Evolutionary conservation across 2,329 filamentous ascomycete genomes (phyloP).

Genomic region (Alternaria sp.): DNA sequence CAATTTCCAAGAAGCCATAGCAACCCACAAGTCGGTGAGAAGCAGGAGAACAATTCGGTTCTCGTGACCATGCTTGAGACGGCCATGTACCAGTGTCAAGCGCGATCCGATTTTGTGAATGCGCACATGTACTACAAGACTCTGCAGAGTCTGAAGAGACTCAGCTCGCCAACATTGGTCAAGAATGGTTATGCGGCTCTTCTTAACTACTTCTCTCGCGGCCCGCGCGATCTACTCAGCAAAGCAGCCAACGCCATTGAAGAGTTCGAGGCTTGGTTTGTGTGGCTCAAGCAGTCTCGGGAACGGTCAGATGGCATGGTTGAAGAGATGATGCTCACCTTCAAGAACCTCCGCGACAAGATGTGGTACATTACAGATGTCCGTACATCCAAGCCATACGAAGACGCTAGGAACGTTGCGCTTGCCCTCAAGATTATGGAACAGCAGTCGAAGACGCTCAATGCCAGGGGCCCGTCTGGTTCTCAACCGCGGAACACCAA

Average conservation of each 20-base stretch:
- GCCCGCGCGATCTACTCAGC: slow-evolving; percentile 73
- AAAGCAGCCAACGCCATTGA: slow-evolving; percentile 76
- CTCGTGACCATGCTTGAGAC: slow-evolving; percentile 78
- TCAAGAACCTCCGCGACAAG: slow-evolving; percentile 85
- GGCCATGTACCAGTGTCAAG: slow-evolving; percentile 77
- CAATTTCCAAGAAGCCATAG: slow-evolving; percentile 53
- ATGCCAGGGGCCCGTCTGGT: slow-evolving; percentile 52
- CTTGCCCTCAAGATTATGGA: slow-evolving; percentile 92
- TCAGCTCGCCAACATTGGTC: slow-evolving; percentile 68
- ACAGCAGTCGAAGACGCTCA: slow-evolving; percentile 56
- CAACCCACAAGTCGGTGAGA: slow-evolving; percentile 49
- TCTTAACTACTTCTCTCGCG: slow-evolving; percentile 76
- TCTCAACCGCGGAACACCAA: slow-evolving; percentile 56
- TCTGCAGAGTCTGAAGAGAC: slow-evolving; percentile 72
- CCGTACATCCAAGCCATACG: slow-evolving; percentile 85
- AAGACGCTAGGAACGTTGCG: slow-evolving; percentile 85
- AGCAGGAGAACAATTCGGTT: slow-evolving; percentile 57
- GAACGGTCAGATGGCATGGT: slow-evolving; percentile 78
- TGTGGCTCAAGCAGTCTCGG: slow-evolving; percentile 83
- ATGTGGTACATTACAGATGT: slow-evolving; percentile 99
- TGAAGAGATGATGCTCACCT: slow-evolving; percentile 75
- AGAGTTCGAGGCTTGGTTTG: slow-evolving; percentile 81
- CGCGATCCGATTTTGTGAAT: slow-evolving; percentile 81
- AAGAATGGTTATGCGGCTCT: slow-evolving; percentile 75
- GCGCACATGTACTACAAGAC: slow-evolving; percentile 88